Base-by-base conservation (phyloP, 768 basidiomycete species). In the Cystofilobasidium bisporidii region DNA sequence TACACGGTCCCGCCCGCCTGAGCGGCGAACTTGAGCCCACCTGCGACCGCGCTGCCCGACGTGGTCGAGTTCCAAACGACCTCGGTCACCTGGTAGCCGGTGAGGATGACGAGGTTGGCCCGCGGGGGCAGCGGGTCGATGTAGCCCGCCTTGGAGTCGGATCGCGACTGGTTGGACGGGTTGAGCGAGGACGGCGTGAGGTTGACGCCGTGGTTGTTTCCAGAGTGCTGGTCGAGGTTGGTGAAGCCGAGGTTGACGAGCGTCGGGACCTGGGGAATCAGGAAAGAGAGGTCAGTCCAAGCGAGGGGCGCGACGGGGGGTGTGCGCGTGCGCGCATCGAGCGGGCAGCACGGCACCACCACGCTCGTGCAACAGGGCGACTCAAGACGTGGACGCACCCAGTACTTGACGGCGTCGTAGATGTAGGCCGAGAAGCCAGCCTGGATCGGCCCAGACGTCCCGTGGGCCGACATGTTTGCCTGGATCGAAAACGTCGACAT, bases 101-200 rank as follows among this genome's bases (percentile, higher is more conserved):
- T 78, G 28, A 87, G 79, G 69, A 88, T 82, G 72, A 83, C 82
- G 47, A 87, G 80, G 72, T 87, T 87, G 64, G 80, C 65, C 53
- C 85, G 82, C 26, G 83, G 81, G 0, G 85, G 83, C 0, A 86
- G 79, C 5, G 83, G 79, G 75, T 87, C 86, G 74, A 86, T 83
- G 78, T 86, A 86, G 3, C 79, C 82, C 0, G 84, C 81, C 67
- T 83, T 80, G n/a, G 85, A 79, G 76, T 86, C 86, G 0, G 83
- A 84, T 56, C 86, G 81, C 17, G 84, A 85, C 78, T 81, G 83
- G 76, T 85, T 86, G 32, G 78, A 64, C 0, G 83, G 82, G 76
- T 86, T 86, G 73, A 88, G 84, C 10, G 81, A 79, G 8, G 81
- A 81, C 4, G 84, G 81, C 0, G 84, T 79, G 72, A 86, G 79